Evolutionary conservation across 2,329 filamentous ascomycete species (phyloP).

Genomic region (Ceratocystis variospora): DNA sequence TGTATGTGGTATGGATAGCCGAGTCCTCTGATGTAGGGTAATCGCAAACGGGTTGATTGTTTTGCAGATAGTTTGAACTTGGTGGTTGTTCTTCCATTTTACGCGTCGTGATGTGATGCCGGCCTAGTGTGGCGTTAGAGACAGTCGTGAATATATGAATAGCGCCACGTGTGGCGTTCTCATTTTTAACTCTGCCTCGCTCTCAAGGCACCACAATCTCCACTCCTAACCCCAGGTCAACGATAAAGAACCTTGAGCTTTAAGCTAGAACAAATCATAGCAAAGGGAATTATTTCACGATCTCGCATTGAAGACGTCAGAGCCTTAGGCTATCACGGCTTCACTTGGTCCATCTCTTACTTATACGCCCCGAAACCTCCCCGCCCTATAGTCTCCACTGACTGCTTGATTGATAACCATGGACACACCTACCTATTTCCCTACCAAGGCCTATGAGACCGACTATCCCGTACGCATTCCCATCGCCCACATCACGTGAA

Average conservation of each 20-base stretch:
- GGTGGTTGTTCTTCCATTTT: background rate
- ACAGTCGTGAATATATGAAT: background rate
- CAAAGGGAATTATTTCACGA: background rate
- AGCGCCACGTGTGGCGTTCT: background rate
- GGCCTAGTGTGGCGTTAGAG: background rate
- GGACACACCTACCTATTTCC: constrained; percentile 16
- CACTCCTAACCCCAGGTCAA: background rate
- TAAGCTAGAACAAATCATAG: background rate
- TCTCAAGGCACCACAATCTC: background rate
- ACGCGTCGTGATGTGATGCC: constrained; percentile 13
- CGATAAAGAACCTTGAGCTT: background rate
- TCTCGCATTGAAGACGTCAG: background rate
- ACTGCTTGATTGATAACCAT: constrained; percentile 6
- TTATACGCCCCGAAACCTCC: background rate
- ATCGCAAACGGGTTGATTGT: background rate
- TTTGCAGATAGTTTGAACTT: too few species aligned
- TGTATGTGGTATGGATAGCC: background rate
- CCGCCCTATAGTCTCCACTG: background rate
- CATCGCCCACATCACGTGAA: constrained; percentile 20
- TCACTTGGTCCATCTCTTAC: background rate
- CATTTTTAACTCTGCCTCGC: background rate
- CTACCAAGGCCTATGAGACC: constrained; percentile 62
- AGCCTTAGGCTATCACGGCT: background rate
- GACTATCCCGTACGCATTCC: constrained; percentile 65
- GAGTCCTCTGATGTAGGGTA: background rate